Evolutionary conservation across 2,329 filamentous ascomycete species (phyloP), one percentile per base, ranked within the genome.

Genomic region (Calonectria crousiana): DNA sequence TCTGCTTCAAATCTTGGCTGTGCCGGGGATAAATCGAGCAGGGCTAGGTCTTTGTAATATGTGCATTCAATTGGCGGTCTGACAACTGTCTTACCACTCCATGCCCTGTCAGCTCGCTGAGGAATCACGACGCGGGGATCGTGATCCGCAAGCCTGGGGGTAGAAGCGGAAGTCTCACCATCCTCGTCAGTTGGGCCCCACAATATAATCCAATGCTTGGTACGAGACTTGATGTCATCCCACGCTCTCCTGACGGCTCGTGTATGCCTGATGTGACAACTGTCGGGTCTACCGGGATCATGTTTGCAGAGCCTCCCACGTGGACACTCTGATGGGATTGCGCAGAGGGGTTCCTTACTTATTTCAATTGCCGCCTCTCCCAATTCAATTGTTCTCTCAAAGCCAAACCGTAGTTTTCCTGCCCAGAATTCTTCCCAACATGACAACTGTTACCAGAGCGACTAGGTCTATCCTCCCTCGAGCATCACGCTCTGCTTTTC

Each of bases 171-270:
- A 41, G 56, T 62, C 56, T 62, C 56, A 26, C 36, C 56, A 62
- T 62, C 36, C 56, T 62, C 56, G 23, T 30, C n/a, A 41, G 56
- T 28, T 41, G 36, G 34, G 56, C 34, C 32, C 56, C 56, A 62
- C 56, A 28, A 26, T 41, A 38, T 16, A 38, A 62, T 41, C 14
- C 23, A 20, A 60, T 38, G n/a, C 56, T 62, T 62, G 34, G 18
- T 62, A 13, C 13, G 18, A 41, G 34, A 28, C 56, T 62, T 62
- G 56, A 62, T 62, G 56, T 62, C 56, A 62, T 62, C 41, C 56
- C 56, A 62, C 41, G 56, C 56, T 62, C 56, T 62, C 56, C 56
- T 62, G 56, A 62, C 36, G 26, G 56, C 23, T 56, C 14, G 26
- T 26, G 9, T 38, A 41, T 41, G 56, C 34, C 36, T 62, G 56